A percentile compares a stretch with the other conserved stretches of the same genome.
Conservation (phyloP, 768 basidiomycete genomes). For the Suillus variegatus region DNA sequence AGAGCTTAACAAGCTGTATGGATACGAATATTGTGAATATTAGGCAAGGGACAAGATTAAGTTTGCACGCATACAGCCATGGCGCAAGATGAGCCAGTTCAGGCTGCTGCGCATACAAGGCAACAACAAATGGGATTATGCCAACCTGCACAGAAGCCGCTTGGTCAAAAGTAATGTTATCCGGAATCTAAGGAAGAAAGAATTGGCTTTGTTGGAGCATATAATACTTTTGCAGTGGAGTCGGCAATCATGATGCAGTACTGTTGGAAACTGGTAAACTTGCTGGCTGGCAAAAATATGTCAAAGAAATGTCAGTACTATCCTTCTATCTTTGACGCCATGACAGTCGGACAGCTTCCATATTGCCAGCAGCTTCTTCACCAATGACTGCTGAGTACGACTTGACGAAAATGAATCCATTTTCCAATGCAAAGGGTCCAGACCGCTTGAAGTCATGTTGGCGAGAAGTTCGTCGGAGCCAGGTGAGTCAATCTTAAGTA, state of each 20-base stretch:
- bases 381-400: constrained; percentile 40
- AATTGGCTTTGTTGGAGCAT: not conserved
- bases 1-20: constrained; percentile 37
- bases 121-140: constrained; percentile 32
- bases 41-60: constrained; percentile 32
- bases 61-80: constrained; percentile 33
- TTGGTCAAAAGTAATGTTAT: constrained; percentile 37
- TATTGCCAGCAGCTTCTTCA: constrained; percentile 40
- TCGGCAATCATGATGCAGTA: constrained; percentile 11
- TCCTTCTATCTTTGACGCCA: constrained; percentile 20
- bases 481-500: constrained; percentile 32
- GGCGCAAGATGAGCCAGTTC: constrained; percentile 31
- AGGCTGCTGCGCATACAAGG: constrained; percentile 32
- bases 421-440: constrained; percentile 48
- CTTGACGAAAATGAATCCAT: constrained; percentile 22
- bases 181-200: constrained; percentile 31
- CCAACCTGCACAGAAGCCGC: constrained; percentile 39
- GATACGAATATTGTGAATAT: constrained; percentile 38
- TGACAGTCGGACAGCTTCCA: constrained; percentile 37
- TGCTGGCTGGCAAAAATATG: constrained; percentile 11
- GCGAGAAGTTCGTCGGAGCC: constrained; percentile 44
- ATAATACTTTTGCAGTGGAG: too few relatives aligned
- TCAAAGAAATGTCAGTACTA: not conserved
- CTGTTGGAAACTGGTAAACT: constrained; percentile 28
- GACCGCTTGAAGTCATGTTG: constrained; percentile 38